These are phyloP conservation scores for Lactarius trivialis DNA, from an alignment of 768 basidiomycete species.

Conservation along the genomic window DNA sequence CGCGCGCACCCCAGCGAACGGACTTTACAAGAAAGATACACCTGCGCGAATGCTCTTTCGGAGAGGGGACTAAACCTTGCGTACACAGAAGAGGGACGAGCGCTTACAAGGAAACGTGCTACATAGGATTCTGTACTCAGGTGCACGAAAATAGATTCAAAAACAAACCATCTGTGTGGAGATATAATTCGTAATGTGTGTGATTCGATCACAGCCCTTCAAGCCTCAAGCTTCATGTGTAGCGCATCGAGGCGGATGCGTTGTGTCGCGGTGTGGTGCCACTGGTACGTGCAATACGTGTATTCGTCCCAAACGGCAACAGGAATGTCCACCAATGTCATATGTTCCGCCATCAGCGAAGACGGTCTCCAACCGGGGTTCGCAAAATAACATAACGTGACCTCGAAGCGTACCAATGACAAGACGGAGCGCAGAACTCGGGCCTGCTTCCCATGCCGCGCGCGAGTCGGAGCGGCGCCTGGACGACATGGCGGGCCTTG, in stretches of 20 bases:
- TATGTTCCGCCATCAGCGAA: not conserved
- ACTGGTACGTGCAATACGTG: slow-evolving; percentile 29
- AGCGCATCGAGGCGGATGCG: slow-evolving; percentile 36
- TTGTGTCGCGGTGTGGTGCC: slow-evolving; percentile 35
- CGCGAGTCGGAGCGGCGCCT: slow-evolving; percentile 32
- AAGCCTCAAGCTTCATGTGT: too few relatives aligned
- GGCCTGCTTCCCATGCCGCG: slow-evolving; percentile 39
- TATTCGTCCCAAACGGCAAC: slow-evolving; percentile 40
- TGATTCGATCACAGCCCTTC: slow-evolving; percentile 34
- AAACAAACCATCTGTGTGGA: too few relatives aligned
- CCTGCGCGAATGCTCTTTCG: too few relatives aligned
- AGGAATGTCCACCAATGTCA: slow-evolving; percentile 39
- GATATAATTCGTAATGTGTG: slow-evolving; percentile 44
- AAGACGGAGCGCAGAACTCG: too few relatives aligned
- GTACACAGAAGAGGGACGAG: too few relatives aligned
- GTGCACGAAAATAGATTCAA: too few relatives aligned
- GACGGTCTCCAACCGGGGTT: too few relatives aligned
- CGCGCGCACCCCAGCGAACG: slow-evolving; percentile 34
- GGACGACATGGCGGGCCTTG: slow-evolving; percentile 32
- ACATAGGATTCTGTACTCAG: slow-evolving; percentile 23
- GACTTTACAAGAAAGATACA: slow-evolving; percentile 32
- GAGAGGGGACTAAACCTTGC: too few relatives aligned
- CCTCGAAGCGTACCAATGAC: slow-evolving; percentile 33
- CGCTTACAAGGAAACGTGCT: too few relatives aligned
- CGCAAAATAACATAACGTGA: too few relatives aligned